These are phyloP conservation scores for Aquilaria sinensis DNA, from an alignment of 345 rosid species.

Conservation along the genomic window DNA sequence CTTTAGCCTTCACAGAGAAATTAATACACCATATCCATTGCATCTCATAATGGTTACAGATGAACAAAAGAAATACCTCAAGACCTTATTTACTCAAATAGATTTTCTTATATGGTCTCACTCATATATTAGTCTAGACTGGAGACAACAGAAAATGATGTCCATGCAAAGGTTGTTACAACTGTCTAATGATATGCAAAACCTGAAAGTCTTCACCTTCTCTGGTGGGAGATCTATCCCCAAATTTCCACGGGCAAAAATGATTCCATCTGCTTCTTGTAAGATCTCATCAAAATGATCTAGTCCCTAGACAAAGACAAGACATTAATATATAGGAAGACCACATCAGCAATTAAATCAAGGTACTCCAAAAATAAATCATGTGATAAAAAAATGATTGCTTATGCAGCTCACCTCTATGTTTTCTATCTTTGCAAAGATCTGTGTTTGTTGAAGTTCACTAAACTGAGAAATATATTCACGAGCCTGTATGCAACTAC, in stretches of 20 bases:
- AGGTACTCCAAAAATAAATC: not conserved
- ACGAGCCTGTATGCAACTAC: constrained; percentile 46
- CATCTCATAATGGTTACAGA: too few relatives aligned
- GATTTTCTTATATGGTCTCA: too few relatives aligned
- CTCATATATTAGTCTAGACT: too few relatives aligned
- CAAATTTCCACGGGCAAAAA: constrained; percentile 65
- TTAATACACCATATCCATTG: too few relatives aligned
- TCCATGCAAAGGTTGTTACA: not conserved
- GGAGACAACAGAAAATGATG: not conserved
- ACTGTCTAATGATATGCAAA: not conserved
- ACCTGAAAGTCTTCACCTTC: constrained; percentile 32
- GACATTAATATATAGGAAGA: not conserved
- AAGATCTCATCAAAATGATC: constrained; percentile 68
- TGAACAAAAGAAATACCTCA: too few relatives aligned
- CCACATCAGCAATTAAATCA: constrained; percentile 9
- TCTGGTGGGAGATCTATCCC: constrained; percentile 77
- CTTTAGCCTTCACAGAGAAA: too few relatives aligned
- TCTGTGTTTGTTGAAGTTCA: constrained; percentile 50
- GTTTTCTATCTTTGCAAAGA: constrained; percentile 67
- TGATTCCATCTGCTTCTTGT: constrained; percentile 64
- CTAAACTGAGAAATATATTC: constrained; percentile 43
- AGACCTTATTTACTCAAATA: too few relatives aligned
- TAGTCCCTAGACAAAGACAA: constrained; percentile 35
- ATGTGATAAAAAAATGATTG: not conserved
- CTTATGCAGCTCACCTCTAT: constrained; percentile 37